A percentile compares a stretch with the other conserved stretches of the same genome.
These are phyloP conservation scores for Grifola frondosa DNA, from an alignment of 1,284 basidiomycete genomes.

Conservation along the genomic window DNA sequence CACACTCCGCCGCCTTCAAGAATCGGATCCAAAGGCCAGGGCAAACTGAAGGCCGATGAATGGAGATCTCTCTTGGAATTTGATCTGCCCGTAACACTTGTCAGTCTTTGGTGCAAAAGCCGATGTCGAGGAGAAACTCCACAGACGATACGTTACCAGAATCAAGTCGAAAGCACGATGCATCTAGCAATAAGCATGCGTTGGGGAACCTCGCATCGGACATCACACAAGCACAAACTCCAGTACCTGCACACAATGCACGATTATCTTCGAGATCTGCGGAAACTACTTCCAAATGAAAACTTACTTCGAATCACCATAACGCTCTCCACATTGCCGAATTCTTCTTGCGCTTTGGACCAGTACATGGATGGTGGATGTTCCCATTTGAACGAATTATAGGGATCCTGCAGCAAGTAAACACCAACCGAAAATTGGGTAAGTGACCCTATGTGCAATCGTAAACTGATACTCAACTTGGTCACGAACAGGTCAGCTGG, in stretches of 20 bases:
- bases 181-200: no score
- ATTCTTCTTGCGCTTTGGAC: slow-evolving; percentile 31
- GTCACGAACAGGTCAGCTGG: not conserved
- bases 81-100: slow-evolving; percentile 33
- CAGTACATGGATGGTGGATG: slow-evolving; percentile 30
- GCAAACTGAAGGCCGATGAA: slow-evolving; percentile 38
- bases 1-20: no score
- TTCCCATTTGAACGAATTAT: slow-evolving; percentile 32
- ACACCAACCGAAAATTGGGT: slow-evolving; percentile 23
- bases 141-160: not conserved
- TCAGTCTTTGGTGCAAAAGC: slow-evolving; percentile 30
- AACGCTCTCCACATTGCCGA: slow-evolving; percentile 34
- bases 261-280: slow-evolving; percentile 23
- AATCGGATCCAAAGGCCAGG: no score
- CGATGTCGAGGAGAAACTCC: no score
- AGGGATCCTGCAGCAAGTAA: slow-evolving; percentile 21
- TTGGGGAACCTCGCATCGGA: no score
- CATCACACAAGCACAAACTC: no score
- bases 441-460: not conserved
- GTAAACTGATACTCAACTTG: not conserved
- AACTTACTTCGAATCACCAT: slow-evolving; percentile 29
- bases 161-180: slow-evolving; percentile 27
- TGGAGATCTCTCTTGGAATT: slow-evolving; percentile 33
- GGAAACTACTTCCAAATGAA: slow-evolving; percentile 21
- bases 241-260: slow-evolving; percentile 21